These are phyloP conservation scores for Dothistroma pini DNA, from an alignment of 2,329 filamentous ascomycete species.

Conservation along the genomic window DNA sequence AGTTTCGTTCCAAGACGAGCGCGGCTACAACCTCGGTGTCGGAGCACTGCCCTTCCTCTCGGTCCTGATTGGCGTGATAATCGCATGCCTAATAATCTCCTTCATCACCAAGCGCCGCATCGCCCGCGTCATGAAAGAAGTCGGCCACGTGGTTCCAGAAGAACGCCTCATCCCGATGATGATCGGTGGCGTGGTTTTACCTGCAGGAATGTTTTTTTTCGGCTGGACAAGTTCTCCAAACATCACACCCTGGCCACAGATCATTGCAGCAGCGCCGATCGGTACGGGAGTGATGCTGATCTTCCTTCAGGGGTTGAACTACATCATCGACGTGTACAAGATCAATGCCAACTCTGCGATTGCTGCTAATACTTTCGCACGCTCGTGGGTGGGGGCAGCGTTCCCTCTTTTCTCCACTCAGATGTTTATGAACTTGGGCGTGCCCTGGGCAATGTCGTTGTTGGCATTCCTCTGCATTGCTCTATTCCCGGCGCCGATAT, in stretches of 20 bases:
- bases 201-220: slow-evolving; percentile 33
- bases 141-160: slow-evolving; percentile 38
- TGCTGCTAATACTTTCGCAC: slow-evolving; percentile 34
- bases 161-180: slow-evolving; percentile 46
- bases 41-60: slow-evolving; percentile 27
- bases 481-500: slow-evolving; percentile 26
- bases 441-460: slow-evolving; percentile 32
- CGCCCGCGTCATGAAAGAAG: slow-evolving; percentile 16
- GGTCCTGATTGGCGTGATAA: slow-evolving; percentile 26
- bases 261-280: slow-evolving; percentile 39
- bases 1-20: slow-evolving; percentile 27
- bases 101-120: slow-evolving; percentile 25
- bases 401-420: slow-evolving; percentile 35
- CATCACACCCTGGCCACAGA: slow-evolving; percentile 41
- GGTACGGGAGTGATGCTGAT: slow-evolving; percentile 39
- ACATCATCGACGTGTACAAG: slow-evolving; percentile 49
- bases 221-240: slow-evolving; percentile 48
- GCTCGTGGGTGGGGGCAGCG: slow-evolving; percentile 33
- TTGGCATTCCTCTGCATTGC: slow-evolving; percentile 33
- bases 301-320: slow-evolving; percentile 36
- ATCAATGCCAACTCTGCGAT: slow-evolving; percentile 38
- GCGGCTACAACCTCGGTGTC: slow-evolving; percentile 26
- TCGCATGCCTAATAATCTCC: slow-evolving; percentile 22
- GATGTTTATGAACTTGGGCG: slow-evolving; percentile 36
- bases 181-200: slow-evolving; percentile 40